Evolutionary conservation across 108 stramenopile genomes (phyloP).

Genomic region (Pelagomonas calceolata): DNA sequence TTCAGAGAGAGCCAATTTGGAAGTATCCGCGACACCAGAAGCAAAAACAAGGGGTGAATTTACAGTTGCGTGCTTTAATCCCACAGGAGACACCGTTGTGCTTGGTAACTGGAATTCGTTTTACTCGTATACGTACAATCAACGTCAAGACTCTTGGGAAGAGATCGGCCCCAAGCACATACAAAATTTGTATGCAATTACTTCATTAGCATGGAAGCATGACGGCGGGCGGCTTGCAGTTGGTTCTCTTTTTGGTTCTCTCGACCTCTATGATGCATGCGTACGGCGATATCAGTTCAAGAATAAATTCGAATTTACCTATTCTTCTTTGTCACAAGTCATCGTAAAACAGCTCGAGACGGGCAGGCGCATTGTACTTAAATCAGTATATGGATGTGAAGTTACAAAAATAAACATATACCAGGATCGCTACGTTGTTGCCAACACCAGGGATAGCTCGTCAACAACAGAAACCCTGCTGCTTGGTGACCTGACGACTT

Average conservation of each 20-base stretch:
- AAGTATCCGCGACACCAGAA: no score
- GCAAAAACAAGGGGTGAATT: constrained; percentile 22
- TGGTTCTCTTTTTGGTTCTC: constrained; percentile 43
- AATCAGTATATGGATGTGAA: constrained; percentile 36
- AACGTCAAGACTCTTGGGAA: constrained; percentile 23
- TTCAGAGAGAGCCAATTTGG: constrained; percentile 2
- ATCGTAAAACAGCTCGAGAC: constrained; percentile 35
- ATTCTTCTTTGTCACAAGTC: constrained; percentile 42
- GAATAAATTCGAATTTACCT: constrained; percentile 49
- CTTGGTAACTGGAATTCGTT: constrained; percentile 48
- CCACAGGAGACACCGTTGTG: constrained; percentile 44
- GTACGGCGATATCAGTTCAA: constrained; percentile 35
- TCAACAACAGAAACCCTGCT: constrained; percentile 23
- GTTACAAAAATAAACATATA: constrained; percentile 47
- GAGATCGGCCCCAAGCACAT: constrained; percentile 22
- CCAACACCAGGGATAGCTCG: constrained; percentile 29
- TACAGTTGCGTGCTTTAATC: constrained; percentile 32
- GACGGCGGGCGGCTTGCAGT: constrained; percentile 44
- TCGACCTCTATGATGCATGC: constrained; percentile 48
- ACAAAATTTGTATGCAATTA: constrained; percentile 50
- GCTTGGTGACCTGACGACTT: constrained; percentile 41
- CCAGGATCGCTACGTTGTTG: constrained; percentile 36
- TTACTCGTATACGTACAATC: constrained; percentile 25
- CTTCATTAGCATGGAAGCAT: constrained; percentile 46
- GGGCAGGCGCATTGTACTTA: constrained; percentile 33